Evolutionary conservation across 805 yeast genomes (phyloP).

Genomic region (Brettanomyces custersianus): DNA sequence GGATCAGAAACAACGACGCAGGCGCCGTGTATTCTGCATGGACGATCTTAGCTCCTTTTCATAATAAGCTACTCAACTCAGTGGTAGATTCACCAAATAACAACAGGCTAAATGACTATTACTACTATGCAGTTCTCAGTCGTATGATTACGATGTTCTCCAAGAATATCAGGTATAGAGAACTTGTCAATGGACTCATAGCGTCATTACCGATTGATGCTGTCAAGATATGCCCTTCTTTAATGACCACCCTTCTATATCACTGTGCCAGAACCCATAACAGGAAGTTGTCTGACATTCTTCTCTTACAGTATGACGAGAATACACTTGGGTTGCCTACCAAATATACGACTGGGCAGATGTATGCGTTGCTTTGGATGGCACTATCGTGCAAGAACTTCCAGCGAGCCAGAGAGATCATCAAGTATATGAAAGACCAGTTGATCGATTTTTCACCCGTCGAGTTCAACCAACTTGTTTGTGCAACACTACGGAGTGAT

Average conservation of each 20-base stretch:
- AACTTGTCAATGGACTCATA: conserved; percentile 18
- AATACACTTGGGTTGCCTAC: conserved; percentile 14
- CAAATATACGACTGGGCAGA: conserved; percentile 20
- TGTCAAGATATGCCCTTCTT: conserved; percentile 22
- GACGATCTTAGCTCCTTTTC: conserved; percentile 22
- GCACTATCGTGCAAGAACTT: conserved; percentile 19
- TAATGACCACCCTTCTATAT: conserved; percentile 23
- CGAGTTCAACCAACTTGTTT: conserved; percentile 25
- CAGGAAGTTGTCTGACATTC: conserved; percentile 16
- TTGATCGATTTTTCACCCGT: conserved; percentile 16
- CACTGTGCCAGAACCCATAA: conserved; percentile 22
- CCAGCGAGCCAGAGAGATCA: conserved; percentile 21
- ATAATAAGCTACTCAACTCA: conserved; percentile 19
- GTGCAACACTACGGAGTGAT: conserved; percentile 14
- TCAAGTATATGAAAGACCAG: conserved; percentile 18
- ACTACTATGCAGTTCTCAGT: conserved; percentile 20
- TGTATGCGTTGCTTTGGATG: conserved; percentile 22
- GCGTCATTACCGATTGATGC: conserved; percentile 25
- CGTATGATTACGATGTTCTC: conserved; percentile 21
- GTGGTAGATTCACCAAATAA: conserved; percentile 17
- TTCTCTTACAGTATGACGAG: conserved; percentile 19
- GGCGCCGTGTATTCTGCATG: conserved; percentile 20
- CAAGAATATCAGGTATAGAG: conserved; percentile 20
- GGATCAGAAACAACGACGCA: conserved; percentile 17
- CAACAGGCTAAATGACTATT: conserved; percentile 20